Conservation (phyloP, 352 stramenopile genomes). For the Phytophthora podocarpi region DNA sequence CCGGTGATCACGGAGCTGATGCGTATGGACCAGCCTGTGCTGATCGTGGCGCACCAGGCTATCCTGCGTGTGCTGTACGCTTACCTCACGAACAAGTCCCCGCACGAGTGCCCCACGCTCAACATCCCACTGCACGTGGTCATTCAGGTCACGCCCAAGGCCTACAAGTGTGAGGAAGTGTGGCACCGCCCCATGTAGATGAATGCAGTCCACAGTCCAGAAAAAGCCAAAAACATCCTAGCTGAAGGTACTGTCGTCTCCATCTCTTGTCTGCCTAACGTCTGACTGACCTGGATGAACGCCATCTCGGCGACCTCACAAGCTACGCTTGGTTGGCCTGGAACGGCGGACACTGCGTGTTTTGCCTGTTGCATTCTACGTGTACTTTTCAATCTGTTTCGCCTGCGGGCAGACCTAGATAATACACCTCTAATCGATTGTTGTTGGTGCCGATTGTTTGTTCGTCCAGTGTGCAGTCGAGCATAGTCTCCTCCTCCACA, state of each 20-base stretch:
- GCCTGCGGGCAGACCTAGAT: conserved; percentile 38
- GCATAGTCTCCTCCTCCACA: conserved; percentile 48
- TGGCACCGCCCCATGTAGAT: conserved; percentile 89
- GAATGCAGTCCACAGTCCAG: conserved; percentile 10
- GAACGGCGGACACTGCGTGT: background rate
- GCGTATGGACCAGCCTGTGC: conserved; percentile 90
- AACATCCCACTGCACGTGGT: conserved; percentile 95
- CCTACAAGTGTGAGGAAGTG: conserved; percentile 95
- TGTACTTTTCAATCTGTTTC: conserved; percentile 12
- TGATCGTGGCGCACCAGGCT: conserved; percentile 96
- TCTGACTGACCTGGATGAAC: conserved; percentile 9
- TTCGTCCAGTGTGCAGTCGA: conserved; percentile 54
- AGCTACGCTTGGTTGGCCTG: no score
- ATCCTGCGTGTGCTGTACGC: conserved; percentile 96
- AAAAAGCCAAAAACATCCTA: conserved; percentile 14
- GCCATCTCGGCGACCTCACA: background rate
- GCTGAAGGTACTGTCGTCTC: conserved; percentile 12
- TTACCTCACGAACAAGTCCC: conserved; percentile 95
- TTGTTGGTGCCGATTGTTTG: conserved; percentile 50
- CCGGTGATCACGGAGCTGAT: conserved; percentile 98
- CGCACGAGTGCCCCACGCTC: conserved; percentile 92
- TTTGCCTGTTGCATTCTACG: background rate
- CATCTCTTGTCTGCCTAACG: conserved; percentile 16
- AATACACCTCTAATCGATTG: conserved; percentile 77
- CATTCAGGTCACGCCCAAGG: conserved; percentile 95